A percentile compares a stretch with the other conserved stretches of the same genome.
These are phyloP conservation scores for Acmispon strigosus DNA, from an alignment of 306 rosid species.

Conservation along the genomic window DNA sequence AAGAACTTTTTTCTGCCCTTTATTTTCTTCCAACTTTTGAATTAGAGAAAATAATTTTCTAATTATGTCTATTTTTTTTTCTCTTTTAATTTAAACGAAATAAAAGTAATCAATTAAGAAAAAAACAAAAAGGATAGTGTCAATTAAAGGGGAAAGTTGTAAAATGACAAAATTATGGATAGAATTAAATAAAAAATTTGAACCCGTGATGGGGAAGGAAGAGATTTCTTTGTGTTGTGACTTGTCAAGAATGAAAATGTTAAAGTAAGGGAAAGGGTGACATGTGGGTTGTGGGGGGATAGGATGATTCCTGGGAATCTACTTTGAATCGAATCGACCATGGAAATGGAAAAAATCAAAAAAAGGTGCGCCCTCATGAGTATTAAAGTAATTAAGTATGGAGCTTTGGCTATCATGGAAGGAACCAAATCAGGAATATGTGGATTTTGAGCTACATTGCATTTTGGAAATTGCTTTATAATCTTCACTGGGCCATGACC, in stretches of 20 bases:
- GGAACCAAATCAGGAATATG: conserved; percentile 30
- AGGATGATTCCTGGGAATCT: conserved; percentile 53
- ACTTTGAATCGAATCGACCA: conserved; percentile 25
- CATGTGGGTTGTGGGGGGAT: not conserved
- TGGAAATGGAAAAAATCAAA: conserved; percentile 4
- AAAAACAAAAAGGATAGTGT: too few species aligned
- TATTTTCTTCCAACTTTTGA: too few species aligned
- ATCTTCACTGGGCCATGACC: not conserved
- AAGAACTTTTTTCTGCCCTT: too few species aligned
- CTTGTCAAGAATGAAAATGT: conserved; percentile 2
- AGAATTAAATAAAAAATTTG: not conserved
- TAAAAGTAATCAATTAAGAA: too few species aligned
- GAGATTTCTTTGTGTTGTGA: not conserved
- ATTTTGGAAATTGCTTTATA: not conserved
- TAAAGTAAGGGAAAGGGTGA: not conserved
- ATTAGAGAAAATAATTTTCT: too few species aligned
- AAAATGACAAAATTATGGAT: not conserved
- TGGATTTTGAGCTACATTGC: conserved; percentile 12
- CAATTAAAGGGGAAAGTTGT: too few species aligned
- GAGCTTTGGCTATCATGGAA: not conserved
- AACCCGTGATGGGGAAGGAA: conserved; percentile 4
- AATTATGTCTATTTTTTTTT: too few species aligned
- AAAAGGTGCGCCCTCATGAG: not conserved
- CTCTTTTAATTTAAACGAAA: too few species aligned
- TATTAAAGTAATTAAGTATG: not conserved